These are phyloP conservation scores for Macrotyloma uniflorum DNA, from an alignment of 306 rosid genomes.

Conservation along the genomic window DNA sequence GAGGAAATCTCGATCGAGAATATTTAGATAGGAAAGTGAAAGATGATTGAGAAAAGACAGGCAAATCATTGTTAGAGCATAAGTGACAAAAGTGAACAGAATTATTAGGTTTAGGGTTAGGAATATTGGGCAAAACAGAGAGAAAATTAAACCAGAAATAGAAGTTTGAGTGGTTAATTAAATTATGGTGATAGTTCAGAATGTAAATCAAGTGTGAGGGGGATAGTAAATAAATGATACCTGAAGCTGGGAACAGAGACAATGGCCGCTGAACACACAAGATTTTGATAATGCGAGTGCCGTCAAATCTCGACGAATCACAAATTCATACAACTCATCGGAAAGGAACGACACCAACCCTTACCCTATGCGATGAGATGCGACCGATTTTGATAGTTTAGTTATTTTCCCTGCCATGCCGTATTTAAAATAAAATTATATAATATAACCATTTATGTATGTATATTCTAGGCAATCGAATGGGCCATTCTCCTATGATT, in stretches of 20 bases:
- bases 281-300: background rate
- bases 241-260: background rate
- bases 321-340: slow-evolving; percentile 6
- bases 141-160: background rate
- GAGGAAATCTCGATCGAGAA: background rate
- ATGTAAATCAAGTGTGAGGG: background rate
- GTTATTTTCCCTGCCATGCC: background rate
- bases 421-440: background rate
- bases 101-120: slow-evolving; percentile 44
- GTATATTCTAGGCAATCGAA: background rate
- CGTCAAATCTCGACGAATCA: slow-evolving; percentile 14
- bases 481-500: background rate
- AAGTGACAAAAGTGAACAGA: background rate
- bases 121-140: background rate
- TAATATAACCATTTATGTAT: background rate
- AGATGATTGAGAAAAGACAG: background rate
- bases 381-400: background rate
- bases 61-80: background rate
- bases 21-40: background rate
- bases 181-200: background rate
- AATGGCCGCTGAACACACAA: slow-evolving; percentile 9
- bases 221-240: background rate
- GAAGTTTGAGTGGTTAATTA: background rate
- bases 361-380: background rate
- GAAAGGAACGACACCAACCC: background rate